Evolutionary conservation across 148 eudicot species (phyloP).

Genomic region (Persicaria maculosa): DNA sequence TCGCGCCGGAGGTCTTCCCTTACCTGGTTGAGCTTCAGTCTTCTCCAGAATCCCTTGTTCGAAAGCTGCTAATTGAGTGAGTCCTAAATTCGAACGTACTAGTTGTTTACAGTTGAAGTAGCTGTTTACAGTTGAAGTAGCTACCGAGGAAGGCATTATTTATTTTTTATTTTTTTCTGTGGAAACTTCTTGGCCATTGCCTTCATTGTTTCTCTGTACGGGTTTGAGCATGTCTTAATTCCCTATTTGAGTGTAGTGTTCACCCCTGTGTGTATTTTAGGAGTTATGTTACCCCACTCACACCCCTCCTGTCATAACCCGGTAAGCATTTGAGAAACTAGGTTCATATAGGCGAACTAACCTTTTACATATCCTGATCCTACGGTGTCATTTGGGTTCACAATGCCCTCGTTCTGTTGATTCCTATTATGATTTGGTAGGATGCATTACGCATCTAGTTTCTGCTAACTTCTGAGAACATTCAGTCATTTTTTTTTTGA

Average conservation of each 20-base stretch:
- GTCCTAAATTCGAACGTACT: slow-evolving; percentile 10
- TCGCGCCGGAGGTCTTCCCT: slow-evolving; percentile 54
- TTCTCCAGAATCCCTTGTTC: slow-evolving; percentile 57
- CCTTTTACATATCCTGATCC: neutral
- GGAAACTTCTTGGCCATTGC: neutral
- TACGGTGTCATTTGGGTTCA: neutral
- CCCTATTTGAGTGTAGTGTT: neutral
- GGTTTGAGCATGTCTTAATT: neutral
- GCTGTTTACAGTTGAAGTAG: neutral
- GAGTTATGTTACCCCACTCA: neutral
- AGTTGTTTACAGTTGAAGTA: neutral
- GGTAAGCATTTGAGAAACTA: neutral
- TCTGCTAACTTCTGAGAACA: neutral
- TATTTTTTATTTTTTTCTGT: neutral
- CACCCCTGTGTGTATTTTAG: neutral
- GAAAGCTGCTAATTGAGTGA: slow-evolving; percentile 63
- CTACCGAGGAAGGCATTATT: neutral
- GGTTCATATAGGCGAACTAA: neutral
- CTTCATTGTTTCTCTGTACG: neutral
- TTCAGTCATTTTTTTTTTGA: neutral
- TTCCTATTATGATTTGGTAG: neutral
- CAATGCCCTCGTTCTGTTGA: neutral
- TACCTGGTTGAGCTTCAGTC: slow-evolving; percentile 57
- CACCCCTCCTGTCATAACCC: too few relatives aligned
- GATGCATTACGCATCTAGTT: neutral